These are phyloP conservation scores for Chaetomidium leptoderma DNA, from an alignment of 495 filamentous ascomycete genomes.

Conservation along the genomic window DNA sequence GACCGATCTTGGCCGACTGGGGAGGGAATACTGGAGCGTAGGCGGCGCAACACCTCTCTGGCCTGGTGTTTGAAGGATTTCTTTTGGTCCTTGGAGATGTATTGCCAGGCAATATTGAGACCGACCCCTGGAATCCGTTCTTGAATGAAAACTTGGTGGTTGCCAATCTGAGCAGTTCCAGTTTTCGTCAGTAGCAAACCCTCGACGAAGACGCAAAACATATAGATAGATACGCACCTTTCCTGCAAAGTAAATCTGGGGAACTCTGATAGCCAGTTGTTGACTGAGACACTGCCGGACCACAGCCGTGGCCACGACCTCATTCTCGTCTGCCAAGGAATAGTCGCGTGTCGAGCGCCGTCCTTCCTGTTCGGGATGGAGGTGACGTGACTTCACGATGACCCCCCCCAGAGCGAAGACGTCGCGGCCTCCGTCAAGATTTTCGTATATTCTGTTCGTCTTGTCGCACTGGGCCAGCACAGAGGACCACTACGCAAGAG, in stretches of 20 bases:
- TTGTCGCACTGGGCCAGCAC: neutral
- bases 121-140: neutral
- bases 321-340: neutral
- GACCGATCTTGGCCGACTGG: neutral
- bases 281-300: no score
- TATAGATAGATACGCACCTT: neutral
- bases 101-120: neutral
- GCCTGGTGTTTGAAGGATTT: neutral
- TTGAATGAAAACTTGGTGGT: neutral
- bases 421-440: neutral
- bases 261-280: neutral
- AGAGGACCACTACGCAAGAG: neutral
- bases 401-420: neutral
- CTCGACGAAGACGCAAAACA: neutral
- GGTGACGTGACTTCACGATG: neutral
- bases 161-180: neutral
- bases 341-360: neutral
- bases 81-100: neutral
- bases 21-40: neutral
- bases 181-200: neutral
- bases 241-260: neutral
- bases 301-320: neutral
- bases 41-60: neutral
- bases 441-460: neutral
- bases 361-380: neutral